These are phyloP conservation scores for Sporormia fimetaria DNA, from an alignment of 495 filamentous ascomycete genomes.

Conservation along the genomic window DNA sequence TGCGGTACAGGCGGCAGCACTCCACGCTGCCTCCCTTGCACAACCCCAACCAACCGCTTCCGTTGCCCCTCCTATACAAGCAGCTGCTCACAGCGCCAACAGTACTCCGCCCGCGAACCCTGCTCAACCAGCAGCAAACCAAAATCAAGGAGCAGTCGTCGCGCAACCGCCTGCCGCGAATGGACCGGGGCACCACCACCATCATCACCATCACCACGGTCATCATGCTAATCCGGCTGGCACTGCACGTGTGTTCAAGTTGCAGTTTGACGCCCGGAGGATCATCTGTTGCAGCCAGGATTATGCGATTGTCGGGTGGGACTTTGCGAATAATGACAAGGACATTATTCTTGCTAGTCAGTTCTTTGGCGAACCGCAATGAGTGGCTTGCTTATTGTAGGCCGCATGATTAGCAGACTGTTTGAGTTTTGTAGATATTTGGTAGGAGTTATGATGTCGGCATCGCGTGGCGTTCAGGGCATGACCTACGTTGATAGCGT, in stretches of 20 bases:
- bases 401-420: too few relatives aligned
- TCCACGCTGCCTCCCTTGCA: conserved; percentile 19
- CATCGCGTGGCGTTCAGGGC: too few relatives aligned
- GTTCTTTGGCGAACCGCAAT: conserved; percentile 48
- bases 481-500: too few relatives aligned
- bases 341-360: conserved; percentile 68
- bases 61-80: conserved; percentile 8
- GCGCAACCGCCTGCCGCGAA: conserved; percentile 10
- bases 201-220: conserved; percentile 13
- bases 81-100: conserved; percentile 11
- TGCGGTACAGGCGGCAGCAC: conserved; percentile 21
- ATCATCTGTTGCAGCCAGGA: conserved; percentile 92
- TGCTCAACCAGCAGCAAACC: conserved; percentile 2
- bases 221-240: conserved; percentile 19
- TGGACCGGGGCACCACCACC: conserved; percentile 1
- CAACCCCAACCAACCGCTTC: conserved; percentile 9
- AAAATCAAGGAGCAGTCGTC: conserved; percentile 1
- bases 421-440: too few relatives aligned
- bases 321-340: conserved; percentile 84
- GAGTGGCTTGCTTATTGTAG: neutral
- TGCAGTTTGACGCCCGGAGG: conserved; percentile 88
- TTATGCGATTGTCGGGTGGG: conserved; percentile 88
- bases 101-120: conserved; percentile 12
- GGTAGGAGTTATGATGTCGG: too few relatives aligned
- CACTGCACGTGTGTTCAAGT: conserved; percentile 74